Evolutionary conservation across 345 rosid genomes (phyloP).

Genomic region (Populus tremula): DNA sequence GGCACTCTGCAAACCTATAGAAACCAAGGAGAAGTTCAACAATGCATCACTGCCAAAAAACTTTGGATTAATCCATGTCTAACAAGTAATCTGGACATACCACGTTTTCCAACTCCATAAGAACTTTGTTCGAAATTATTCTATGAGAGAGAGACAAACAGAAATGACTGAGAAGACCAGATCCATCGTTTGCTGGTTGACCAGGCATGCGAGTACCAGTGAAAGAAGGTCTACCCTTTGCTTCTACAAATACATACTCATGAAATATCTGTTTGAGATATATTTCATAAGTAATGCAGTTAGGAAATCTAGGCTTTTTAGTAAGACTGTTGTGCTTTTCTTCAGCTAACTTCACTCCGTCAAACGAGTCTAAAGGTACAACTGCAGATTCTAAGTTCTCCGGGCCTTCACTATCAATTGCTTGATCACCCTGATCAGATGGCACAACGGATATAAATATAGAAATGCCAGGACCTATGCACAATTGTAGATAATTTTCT

Average conservation of each 20-base stretch:
- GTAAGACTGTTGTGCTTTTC: constrained; percentile 28
- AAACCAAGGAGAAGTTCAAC: background rate
- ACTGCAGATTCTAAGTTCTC: constrained; percentile 40
- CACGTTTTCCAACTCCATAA: constrained; percentile 70
- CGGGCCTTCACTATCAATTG: constrained; percentile 26
- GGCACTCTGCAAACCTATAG: constrained; percentile 71
- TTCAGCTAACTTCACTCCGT: constrained; percentile 40
- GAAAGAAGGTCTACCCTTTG: constrained; percentile 45
- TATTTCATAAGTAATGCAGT: constrained; percentile 60
- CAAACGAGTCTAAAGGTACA: constrained; percentile 44
- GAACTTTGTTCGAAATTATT: constrained; percentile 72
- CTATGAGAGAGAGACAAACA: constrained; percentile 84
- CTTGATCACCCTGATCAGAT: constrained; percentile 38
- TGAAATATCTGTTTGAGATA: constrained; percentile 80
- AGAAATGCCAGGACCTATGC: constrained; percentile 71
- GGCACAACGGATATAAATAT: constrained; percentile 65
- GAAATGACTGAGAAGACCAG: constrained; percentile 80
- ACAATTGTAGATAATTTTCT: constrained; percentile 74
- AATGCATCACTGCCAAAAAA: background rate
- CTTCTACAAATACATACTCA: constrained; percentile 53
- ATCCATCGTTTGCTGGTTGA: constrained; percentile 48
- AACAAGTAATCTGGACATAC: constrained; percentile 38
- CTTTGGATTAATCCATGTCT: background rate
- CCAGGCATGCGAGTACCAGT: constrained; percentile 39
- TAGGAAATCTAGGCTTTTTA: constrained; percentile 51